phyloP scores from a whole-genome alignment of 306 rosid species.

The Cucurbita argyrosperma region DNA sequence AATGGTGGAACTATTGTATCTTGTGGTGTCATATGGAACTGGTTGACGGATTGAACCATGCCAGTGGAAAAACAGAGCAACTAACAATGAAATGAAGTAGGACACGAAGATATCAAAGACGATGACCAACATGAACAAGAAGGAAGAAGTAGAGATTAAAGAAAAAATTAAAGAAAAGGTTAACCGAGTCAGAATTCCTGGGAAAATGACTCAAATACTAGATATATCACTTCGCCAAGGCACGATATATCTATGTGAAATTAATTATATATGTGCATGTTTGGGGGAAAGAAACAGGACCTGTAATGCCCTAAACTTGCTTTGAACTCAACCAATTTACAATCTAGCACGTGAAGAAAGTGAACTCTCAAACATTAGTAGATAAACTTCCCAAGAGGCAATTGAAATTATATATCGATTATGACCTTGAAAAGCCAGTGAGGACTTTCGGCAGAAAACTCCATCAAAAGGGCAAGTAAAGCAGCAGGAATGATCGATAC shows the following conservation, averaged over 20 bases:
- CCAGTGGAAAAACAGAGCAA: not conserved
- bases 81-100: not conserved
- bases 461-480: constrained; percentile 58
- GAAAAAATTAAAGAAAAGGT: not conserved
- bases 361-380: not conserved
- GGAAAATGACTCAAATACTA: not conserved
- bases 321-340: not conserved
- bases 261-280: not conserved
- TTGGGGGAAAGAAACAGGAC: not conserved
- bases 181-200: not conserved
- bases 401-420: not conserved
- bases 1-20: not conserved
- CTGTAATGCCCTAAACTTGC: not conserved
- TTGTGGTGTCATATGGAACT: not conserved
- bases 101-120: not conserved
- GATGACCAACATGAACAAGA: not conserved
- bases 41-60: not conserved
- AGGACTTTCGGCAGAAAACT: constrained; percentile 84
- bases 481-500: constrained; percentile 75
- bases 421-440: constrained; percentile 85
- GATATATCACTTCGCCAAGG: not conserved
- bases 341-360: not conserved
- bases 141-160: not conserved
- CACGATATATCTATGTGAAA: not conserved
- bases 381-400: not conserved